Percentiles rank a stretch among this genome's conserved stretches.
These are phyloP conservation scores for Hortiboletus campestris DNA, from an alignment of 768 basidiomycete species.

Conservation along the genomic window DNA sequence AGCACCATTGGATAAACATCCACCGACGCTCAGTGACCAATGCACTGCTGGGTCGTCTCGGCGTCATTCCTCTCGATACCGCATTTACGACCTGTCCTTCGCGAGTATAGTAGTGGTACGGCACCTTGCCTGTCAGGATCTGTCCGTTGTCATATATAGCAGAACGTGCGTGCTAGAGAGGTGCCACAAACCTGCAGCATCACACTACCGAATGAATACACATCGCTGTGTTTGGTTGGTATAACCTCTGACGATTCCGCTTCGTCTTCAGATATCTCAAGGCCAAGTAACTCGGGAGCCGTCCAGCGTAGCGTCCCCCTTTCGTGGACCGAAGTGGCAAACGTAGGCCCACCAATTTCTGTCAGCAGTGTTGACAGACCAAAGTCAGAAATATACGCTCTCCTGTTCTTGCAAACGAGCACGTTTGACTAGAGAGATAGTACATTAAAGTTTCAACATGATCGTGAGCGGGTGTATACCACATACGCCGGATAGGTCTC, in stretches of 20 bases:
- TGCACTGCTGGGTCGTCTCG: slow-evolving; percentile 2
- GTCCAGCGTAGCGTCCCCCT: slow-evolving; percentile 31
- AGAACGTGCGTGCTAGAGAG: not conserved
- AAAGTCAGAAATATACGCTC: slow-evolving; percentile 38
- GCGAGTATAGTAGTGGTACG: slow-evolving; percentile 11
- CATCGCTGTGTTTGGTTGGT: slow-evolving; percentile 13
- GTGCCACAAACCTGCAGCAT: slow-evolving; percentile 15
- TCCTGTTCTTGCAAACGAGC: slow-evolving; percentile 11
- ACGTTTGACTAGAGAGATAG: slow-evolving; percentile 12
- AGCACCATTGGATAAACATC: slow-evolving; percentile 11
- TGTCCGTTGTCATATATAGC: not conserved
- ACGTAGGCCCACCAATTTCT: slow-evolving; percentile 38
- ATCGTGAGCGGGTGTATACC: not conserved
- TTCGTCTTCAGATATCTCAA: slow-evolving; percentile 11
- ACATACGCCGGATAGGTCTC: slow-evolving; percentile 24
- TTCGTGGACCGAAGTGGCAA: slow-evolving; percentile 33
- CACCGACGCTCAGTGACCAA: slow-evolving; percentile 10
- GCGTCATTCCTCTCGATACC: slow-evolving; percentile 12
- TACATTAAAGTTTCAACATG: not conserved
- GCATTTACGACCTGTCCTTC: slow-evolving; percentile 11
- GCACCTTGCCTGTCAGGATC: slow-evolving; percentile 13
- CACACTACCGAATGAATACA: slow-evolving; percentile 33
- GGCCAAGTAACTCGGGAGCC: slow-evolving; percentile 32
- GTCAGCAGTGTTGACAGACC: slow-evolving; percentile 43
- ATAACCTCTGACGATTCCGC: slow-evolving; percentile 3